Base-by-base conservation (phyloP, 352 stramenopile genomes). In the Globisporangium orthogonon region DNA sequence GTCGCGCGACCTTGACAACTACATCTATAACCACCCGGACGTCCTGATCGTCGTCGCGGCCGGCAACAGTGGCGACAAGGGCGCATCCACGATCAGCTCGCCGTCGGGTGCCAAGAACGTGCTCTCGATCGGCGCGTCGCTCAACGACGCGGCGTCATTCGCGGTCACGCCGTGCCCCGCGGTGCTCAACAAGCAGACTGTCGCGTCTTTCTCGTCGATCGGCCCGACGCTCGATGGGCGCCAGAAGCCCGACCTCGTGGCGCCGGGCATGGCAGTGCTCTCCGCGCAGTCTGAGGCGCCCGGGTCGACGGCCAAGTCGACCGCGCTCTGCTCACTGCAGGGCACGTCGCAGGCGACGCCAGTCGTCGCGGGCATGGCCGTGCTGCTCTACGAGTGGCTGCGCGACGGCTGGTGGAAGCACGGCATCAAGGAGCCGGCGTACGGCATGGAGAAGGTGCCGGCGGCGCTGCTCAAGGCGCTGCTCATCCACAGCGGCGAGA, bases 231-330 rank as follows among this genome's bases (percentile, higher is more conserved):
- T 73, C 2, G 87, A 97, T 62, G 78, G 78, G 4, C 74, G 88
- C 23, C 64, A 95, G 48, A 97, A 97, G 63, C 89, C 89, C 17
- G 89, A 97, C 41, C 65, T 97, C 11, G 76, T 96, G 7, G 86
- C 83, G 2, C 89, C 89, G 0, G 89, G 89, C 29, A 92, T 94
- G 74, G 71, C 76, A 14, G 57, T 96, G 7, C 68, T 76, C 29
- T 96, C 86, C 37, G 83, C 83, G 51, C 71, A 84, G 52, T 92
- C 86, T 1, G 67, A 79, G 45, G 62, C 68, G 3, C 72, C 76
- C 4, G 80, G 78, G 4, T 77, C 74, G n/a, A 83, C 73, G 10
- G 61, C 53, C 52, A 81, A 87, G 55, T 85, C 77, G 1, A 66
- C 61, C 0, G 67, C 70, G 15, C 85, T 77, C 29, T 94, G 83